A percentile compares a stretch with the other conserved stretches of the same genome.
Conservation (phyloP, 2,329 filamentous ascomycete species). For the Paecilomyces sp. region DNA sequence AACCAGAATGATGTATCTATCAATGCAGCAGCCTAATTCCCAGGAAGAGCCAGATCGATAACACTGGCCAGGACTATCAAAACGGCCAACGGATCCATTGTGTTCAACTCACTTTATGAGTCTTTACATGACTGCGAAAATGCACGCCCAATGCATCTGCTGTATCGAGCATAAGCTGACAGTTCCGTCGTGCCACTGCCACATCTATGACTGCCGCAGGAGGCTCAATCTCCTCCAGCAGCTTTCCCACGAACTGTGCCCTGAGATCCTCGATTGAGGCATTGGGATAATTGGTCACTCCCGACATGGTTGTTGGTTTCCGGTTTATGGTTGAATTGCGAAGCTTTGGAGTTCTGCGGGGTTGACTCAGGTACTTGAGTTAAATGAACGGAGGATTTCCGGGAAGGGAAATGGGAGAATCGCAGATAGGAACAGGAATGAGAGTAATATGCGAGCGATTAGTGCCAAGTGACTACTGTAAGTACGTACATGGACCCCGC, state of each 20-base stretch:
- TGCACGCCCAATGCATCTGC: conserved; percentile 52
- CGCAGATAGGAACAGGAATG: not conserved
- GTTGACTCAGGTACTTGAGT: not conserved
- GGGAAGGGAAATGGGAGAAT: not conserved
- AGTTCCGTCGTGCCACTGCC: conserved; percentile 59
- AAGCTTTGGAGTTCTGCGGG: not conserved
- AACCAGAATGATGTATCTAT: not conserved
- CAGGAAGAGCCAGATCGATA: not conserved
- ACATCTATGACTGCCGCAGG: conserved; percentile 63
- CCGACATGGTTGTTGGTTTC: conserved; percentile 4
- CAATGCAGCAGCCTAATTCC: not conserved
- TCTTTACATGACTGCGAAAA: conserved; percentile 73
- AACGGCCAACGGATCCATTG: not conserved
- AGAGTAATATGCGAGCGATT: not conserved
- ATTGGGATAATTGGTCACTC: conserved; percentile 10
- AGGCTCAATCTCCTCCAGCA: conserved; percentile 52
- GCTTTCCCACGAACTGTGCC: conserved; percentile 49
- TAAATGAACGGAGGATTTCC: not conserved
- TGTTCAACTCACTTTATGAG: conserved; percentile 52
- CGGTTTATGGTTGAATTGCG: not conserved
- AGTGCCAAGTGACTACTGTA: not conserved
- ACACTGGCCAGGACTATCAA: not conserved
- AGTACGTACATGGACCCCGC: not conserved
- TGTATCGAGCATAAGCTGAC: conserved; percentile 61
- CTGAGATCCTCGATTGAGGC: conserved; percentile 7